These are phyloP conservation scores for Hypoxylon trugodes DNA, from an alignment of 495 filamentous ascomycete genomes.

Conservation along the genomic window DNA sequence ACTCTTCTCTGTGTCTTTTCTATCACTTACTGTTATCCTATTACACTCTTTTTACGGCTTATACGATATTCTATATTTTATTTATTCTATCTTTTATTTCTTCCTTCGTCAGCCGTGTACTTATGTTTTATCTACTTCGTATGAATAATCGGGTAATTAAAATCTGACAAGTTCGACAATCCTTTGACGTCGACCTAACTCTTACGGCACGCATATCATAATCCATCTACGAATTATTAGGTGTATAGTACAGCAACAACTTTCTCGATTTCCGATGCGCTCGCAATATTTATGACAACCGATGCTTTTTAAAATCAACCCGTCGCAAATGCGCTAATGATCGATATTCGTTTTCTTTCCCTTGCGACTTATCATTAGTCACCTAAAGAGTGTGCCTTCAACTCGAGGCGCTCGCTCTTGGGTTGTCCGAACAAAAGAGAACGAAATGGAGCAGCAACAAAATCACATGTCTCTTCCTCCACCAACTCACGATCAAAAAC, in stretches of 20 bases:
- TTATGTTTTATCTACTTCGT: conserved; percentile 11
- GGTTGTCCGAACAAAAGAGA: conserved; percentile 1
- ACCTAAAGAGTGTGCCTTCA: conserved; percentile 18
- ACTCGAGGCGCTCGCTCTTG: conserved; percentile 21
- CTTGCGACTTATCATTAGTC: conserved; percentile 27
- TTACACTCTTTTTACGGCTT: too few species aligned
- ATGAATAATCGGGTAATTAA: conserved; percentile 31
- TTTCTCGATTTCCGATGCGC: conserved; percentile 25
- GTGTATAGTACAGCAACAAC: conserved; percentile 28
- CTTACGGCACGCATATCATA: conserved; percentile 4
- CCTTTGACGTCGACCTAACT: conserved; percentile 7
- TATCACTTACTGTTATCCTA: conserved; percentile 10
- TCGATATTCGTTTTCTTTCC: conserved; percentile 1
- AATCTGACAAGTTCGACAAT: conserved; percentile 21
- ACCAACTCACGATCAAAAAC: conserved; percentile 38
- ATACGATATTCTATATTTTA: too few species aligned
- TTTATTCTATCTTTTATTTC: conserved; percentile 11
- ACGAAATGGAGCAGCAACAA: conserved; percentile 42
- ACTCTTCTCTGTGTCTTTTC: conserved; percentile 6
- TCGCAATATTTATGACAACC: conserved; percentile 22
- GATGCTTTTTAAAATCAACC: background rate
- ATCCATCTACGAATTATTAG: conserved; percentile 7
- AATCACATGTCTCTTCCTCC: conserved; percentile 42
- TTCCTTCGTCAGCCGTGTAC: conserved; percentile 17
- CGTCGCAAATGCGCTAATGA: conserved; percentile 37